Evolutionary conservation across 2,329 filamentous ascomycete species (phyloP).

Genomic region (Neurospora crassa): DNA sequence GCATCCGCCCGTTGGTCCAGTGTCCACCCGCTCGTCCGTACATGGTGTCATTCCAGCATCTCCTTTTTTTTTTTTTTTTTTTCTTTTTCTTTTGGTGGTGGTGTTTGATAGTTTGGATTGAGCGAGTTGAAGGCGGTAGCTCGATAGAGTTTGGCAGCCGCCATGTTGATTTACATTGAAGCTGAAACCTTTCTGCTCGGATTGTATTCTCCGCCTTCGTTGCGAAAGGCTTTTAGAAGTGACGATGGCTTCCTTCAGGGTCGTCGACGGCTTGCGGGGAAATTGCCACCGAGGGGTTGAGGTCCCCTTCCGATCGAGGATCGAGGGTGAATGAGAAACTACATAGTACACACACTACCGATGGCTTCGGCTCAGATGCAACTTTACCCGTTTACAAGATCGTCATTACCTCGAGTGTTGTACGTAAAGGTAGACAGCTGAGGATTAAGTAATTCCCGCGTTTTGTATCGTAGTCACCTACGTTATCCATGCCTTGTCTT

Average conservation of each 20-base stretch:
- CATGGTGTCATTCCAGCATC: not conserved
- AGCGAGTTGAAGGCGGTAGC: not conserved
- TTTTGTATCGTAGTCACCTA: not conserved
- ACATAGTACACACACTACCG: not conserved
- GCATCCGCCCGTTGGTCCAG: not conserved
- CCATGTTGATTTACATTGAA: not conserved
- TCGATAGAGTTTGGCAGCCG: not conserved
- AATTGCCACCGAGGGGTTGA: not conserved
- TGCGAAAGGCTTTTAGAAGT: not conserved
- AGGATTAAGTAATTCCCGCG: not conserved
- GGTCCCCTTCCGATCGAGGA: not conserved
- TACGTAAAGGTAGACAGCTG: not conserved
- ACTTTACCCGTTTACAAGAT: not conserved
- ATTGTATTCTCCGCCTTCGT: not conserved
- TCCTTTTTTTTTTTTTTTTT: not conserved
- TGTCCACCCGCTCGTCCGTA: not conserved
- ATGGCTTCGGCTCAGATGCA: not conserved
- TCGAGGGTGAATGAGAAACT: not conserved
- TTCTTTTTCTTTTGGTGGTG: no score
- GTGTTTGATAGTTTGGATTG: not conserved
- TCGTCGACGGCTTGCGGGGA: not conserved
- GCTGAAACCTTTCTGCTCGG: not conserved
- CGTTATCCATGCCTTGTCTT: not conserved
- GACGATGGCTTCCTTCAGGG: not conserved
- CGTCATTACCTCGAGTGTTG: not conserved